Evolutionary conservation across 2,329 filamentous ascomycete species (phyloP).

Genomic region (Neofusicoccum umdonicola): DNA sequence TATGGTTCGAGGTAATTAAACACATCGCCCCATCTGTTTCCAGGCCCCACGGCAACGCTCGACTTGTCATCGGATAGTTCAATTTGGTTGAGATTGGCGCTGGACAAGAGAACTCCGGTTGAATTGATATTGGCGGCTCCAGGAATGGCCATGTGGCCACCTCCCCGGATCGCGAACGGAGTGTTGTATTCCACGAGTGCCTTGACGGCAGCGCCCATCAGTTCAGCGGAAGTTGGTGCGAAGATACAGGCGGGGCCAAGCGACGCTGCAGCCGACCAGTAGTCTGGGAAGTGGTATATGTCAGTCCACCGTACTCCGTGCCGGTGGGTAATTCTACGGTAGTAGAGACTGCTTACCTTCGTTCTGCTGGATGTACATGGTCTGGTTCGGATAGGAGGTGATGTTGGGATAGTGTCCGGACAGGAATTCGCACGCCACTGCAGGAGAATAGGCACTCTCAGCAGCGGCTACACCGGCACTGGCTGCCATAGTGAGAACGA

Average conservation of each 20-base stretch:
- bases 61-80: conserved; percentile 25
- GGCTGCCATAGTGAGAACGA: background rate
- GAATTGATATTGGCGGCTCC: conserved; percentile 18
- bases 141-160: conserved; percentile 27
- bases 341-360: background rate
- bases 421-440: background rate
- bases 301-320: background rate
- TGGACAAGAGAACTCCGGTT: conserved; percentile 22
- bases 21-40: conserved; percentile 31
- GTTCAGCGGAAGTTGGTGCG: background rate
- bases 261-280: background rate
- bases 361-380: background rate
- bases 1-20: conserved; percentile 25
- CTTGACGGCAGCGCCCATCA: background rate
- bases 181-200: background rate
- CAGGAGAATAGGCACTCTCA: background rate
- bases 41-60: conserved; percentile 28
- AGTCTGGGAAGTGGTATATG: background rate
- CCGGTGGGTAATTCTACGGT: no score
- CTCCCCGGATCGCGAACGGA: conserved; percentile 25
- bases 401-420: background rate
- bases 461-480: background rate
- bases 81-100: conserved; percentile 25
- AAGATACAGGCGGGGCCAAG: conserved; percentile 18
- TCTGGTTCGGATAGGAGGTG: background rate